Conservation (phyloP, 805 yeast genomes). For the Nakazawaea sp. region DNA sequence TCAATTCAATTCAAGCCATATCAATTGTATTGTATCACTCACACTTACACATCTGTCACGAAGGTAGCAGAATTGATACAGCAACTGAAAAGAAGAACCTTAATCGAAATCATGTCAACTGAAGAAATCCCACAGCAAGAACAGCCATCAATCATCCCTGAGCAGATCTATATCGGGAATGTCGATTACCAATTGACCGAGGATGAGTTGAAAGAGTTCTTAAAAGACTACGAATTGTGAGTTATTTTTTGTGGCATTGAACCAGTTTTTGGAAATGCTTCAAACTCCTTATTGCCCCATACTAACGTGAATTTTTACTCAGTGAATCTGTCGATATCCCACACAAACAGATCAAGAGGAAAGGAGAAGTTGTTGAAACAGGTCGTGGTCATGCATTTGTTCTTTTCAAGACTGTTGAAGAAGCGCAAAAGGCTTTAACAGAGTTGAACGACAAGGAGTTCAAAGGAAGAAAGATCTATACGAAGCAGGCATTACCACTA, state of each 20-base stretch:
- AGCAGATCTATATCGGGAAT: conserved; percentile 39
- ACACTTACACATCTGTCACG: too few relatives aligned
- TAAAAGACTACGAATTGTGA: conserved; percentile 31
- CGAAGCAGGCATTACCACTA: conserved; percentile 45
- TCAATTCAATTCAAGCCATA: too few relatives aligned
- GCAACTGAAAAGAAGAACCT: too few relatives aligned
- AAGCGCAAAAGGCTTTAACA: conserved; percentile 57
- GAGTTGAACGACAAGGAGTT: conserved; percentile 21
- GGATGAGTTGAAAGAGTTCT: conserved; percentile 33
- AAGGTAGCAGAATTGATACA: neutral
- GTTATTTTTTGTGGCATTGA: too few relatives aligned
- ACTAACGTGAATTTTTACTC: neutral
- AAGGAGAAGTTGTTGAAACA: conserved; percentile 17
- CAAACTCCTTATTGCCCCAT: too few relatives aligned
- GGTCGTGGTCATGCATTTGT: conserved; percentile 40
- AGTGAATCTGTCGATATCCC: conserved; percentile 24
- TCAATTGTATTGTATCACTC: too few relatives aligned
- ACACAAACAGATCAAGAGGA: conserved; percentile 14
- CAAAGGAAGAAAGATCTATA: conserved; percentile 34
- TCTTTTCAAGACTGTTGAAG: conserved; percentile 50
- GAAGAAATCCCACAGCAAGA: conserved; percentile 11
- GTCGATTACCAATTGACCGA: conserved; percentile 36
- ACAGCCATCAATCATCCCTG: conserved; percentile 26
- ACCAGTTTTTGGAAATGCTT: neutral
- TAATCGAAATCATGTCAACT: conserved; percentile 5